Percentiles rank a stretch among this genome's conserved stretches.
phyloP scores from a whole-genome alignment of 257 asterid species.

The Mitragyna speciosa region DNA sequence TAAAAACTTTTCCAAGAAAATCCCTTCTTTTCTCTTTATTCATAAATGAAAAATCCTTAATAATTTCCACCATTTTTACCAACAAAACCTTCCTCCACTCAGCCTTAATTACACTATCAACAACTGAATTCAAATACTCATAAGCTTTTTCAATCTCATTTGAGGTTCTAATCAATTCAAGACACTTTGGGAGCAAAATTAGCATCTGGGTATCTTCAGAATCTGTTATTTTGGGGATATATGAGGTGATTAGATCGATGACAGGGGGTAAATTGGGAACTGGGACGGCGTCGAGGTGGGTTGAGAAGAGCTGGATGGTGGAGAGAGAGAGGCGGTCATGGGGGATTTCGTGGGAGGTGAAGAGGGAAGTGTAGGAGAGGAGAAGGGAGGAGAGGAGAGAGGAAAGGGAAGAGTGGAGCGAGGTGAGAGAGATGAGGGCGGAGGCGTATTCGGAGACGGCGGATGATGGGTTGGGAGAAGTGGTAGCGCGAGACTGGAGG shows the following conservation, averaged over 20 bases:
- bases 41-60: constrained; percentile 55
- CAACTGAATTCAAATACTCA: constrained; percentile 48
- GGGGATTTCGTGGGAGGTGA: constrained; percentile 54
- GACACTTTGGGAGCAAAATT: constrained; percentile 57
- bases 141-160: constrained; percentile 51
- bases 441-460: constrained; percentile 60
- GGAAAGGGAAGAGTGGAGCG: constrained; percentile 53
- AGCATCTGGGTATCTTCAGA: constrained; percentile 62
- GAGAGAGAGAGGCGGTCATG: constrained; percentile 55
- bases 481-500: constrained; percentile 62
- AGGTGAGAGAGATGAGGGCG: constrained; percentile 54
- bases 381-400: constrained; percentile 55
- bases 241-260: constrained; percentile 40
- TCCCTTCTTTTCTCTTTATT: constrained; percentile 55
- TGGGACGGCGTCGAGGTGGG: constrained; percentile 51
- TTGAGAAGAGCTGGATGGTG: constrained; percentile 55
- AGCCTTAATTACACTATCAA: constrained; percentile 43
- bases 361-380: constrained; percentile 53
- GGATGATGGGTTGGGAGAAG: constrained; percentile 37
- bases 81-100: constrained; percentile 66
- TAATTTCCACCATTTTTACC: constrained; percentile 67
- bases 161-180: constrained; percentile 54
- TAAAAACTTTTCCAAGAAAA: constrained; percentile 57
- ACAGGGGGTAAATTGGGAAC: constrained; percentile 33
- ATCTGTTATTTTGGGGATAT: constrained; percentile 44